Evolutionary conservation across 371 early-diverging fungal species (phyloP), one percentile per base, ranked within the genome.

Genomic region (Mortierella sp.): DNA sequence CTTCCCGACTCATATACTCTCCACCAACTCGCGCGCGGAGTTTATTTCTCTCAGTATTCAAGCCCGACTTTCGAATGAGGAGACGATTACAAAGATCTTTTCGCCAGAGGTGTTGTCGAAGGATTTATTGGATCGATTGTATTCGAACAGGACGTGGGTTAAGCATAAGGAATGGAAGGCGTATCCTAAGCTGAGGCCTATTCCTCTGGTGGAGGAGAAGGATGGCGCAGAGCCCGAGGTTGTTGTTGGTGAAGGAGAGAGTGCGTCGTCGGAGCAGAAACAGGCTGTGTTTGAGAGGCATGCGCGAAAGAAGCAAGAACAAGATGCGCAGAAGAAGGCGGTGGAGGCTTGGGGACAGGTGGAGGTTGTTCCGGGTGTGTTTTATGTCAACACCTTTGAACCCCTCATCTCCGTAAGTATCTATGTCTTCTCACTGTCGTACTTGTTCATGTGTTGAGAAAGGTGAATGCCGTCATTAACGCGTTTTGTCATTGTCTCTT

Each of bases 151-250:
- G 38, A 91, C 90, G 10, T 93, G 93, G 93, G 90, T 90, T 18
- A 88, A 88, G 60, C 88, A 88, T 43, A 92, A 92, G 75, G 87
- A 77, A 32, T 96, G 96, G 96, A 90, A 93, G 44, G 92, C 94
- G 7, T 96, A 95, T 63, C 96, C 96, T 11, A 63, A 85, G 18
- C 76, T 96, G 6, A 48, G 74, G 16, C 93, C 94, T 0, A 58
- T 91, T 4, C 49, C 63, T 4, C 58, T 46, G 70, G 41, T 27
- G 51, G 72, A 18, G 14, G 81, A 80, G 3, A 10, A 48, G 27
- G 74, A 74, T 12, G 32, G 27, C 10, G 35, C 35, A 2, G 35
- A 35, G 35, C 35, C 35, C 35, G 35, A 18, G 35, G 63, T 35
- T 0, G 21, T 68, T 24, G 43, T 41, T 21, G 10, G 1, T 2